These are phyloP conservation scores for Adansonia grandidieri DNA, from an alignment of 441 rosid species.

Conservation along the genomic window DNA sequence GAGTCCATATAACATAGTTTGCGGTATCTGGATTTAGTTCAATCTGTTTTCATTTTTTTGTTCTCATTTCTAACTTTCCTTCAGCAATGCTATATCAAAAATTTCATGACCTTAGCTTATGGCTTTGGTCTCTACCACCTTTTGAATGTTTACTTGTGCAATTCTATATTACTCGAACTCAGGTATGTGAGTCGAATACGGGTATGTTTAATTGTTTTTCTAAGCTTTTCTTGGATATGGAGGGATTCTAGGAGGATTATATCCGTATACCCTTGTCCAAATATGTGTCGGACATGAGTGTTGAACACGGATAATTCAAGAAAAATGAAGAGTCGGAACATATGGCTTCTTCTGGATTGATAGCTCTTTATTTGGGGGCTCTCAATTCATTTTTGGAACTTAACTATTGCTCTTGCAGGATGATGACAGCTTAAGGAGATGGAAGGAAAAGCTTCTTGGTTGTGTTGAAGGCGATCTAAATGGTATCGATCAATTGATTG, in stretches of 20 bases:
- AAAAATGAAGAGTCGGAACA: background rate
- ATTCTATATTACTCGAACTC: background rate
- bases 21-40: background rate
- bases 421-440: constrained; percentile 66
- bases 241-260: no score
- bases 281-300: no score
- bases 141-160: background rate
- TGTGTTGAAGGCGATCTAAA: constrained; percentile 49
- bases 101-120: background rate
- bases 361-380: background rate
- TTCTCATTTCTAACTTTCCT: background rate
- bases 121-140: background rate
- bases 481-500: constrained; percentile 35
- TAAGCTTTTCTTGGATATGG: no score
- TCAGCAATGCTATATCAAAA: constrained; percentile 12
- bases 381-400: background rate
- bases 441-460: constrained; percentile 68
- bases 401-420: constrained; percentile 42
- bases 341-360: background rate
- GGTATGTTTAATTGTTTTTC: no score
- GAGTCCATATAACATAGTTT: background rate
- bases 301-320: no score
- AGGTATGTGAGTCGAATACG: no score
- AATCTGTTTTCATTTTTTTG: constrained; percentile 11
- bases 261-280: no score